These are phyloP conservation scores for Trichoderma sp. DNA, from an alignment of 2,329 filamentous ascomycete species.

Conservation along the genomic window DNA sequence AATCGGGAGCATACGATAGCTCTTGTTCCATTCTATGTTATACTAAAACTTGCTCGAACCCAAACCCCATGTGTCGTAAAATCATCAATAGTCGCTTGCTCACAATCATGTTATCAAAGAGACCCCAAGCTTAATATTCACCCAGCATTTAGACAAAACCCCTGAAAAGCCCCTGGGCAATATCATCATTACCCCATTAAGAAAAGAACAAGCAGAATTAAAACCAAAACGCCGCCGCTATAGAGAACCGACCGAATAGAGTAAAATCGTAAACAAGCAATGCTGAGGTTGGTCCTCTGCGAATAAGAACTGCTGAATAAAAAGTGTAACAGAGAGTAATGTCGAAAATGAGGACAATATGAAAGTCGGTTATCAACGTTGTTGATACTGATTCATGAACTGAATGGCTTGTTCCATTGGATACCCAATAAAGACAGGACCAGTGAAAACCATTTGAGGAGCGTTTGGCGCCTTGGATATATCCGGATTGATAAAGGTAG, in stretches of 20 bases:
- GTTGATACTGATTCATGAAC: slow-evolving; percentile 64
- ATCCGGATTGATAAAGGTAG: slow-evolving; percentile 55
- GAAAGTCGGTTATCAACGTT: slow-evolving; percentile 28
- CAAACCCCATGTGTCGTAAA: background rate
- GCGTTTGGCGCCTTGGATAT: slow-evolving; percentile 35
- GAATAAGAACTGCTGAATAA: slow-evolving; percentile 11
- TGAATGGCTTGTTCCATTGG: slow-evolving; percentile 78
- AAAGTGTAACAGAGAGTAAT: background rate
- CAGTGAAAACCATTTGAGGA: slow-evolving; percentile 83
- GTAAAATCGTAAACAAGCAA: background rate
- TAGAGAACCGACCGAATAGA: background rate
- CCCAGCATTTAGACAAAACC: background rate
- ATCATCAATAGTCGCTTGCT: background rate
- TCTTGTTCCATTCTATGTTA: slow-evolving; percentile 9
- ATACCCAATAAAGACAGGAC: slow-evolving; percentile 93
- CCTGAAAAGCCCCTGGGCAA: background rate
- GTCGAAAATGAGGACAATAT: slow-evolving; percentile 22
- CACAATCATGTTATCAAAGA: background rate
- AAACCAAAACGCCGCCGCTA: slow-evolving; percentile 36
- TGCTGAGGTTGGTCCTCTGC: background rate
- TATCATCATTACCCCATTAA: background rate
- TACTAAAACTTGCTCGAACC: background rate
- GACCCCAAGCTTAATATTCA: background rate
- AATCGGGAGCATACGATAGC: background rate
- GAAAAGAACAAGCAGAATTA: background rate